phyloP scores from a whole-genome alignment of 805 yeast genomes.

The Ogataea nitratoaversa region DNA sequence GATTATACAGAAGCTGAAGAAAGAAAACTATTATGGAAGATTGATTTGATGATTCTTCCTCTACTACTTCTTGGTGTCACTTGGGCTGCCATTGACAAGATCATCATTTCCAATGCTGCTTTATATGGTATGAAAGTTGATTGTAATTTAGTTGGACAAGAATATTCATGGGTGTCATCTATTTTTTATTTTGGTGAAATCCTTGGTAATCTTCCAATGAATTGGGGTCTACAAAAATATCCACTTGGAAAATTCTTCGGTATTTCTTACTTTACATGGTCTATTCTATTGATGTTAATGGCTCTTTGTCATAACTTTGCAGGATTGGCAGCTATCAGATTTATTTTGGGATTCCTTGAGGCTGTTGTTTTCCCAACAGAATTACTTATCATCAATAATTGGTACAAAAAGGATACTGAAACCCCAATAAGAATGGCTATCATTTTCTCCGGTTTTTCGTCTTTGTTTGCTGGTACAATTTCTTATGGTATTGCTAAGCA shows the following conservation, averaged over 20 bases:
- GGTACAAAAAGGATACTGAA: constrained; percentile 42
- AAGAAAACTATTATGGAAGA: constrained; percentile 14
- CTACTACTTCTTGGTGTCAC: constrained; percentile 17
- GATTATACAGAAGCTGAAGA: constrained; percentile 18
- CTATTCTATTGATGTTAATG: constrained; percentile 38
- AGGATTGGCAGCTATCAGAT: constrained; percentile 41
- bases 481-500: constrained; percentile 30
- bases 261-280: constrained; percentile 37
- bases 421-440: constrained; percentile 39
- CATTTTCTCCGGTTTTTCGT: constrained; percentile 42
- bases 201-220: constrained; percentile 39
- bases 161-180: constrained; percentile 48
- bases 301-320: constrained; percentile 39
- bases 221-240: constrained; percentile 37
- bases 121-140: constrained; percentile 45
- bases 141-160: constrained; percentile 39
- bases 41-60: constrained; percentile 20
- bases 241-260: constrained; percentile 37
- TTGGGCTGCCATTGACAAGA: constrained; percentile 21
- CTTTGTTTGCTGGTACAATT: constrained; percentile 22
- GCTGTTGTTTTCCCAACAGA: constrained; percentile 51
- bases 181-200: constrained; percentile 48
- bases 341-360: constrained; percentile 48
- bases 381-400: constrained; percentile 48
- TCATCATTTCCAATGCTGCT: constrained; percentile 25